Evolutionary conservation across 2,329 filamentous ascomycete species (phyloP), one percentile per base, ranked within the genome.

Genomic region (Zalaria obscura): DNA sequence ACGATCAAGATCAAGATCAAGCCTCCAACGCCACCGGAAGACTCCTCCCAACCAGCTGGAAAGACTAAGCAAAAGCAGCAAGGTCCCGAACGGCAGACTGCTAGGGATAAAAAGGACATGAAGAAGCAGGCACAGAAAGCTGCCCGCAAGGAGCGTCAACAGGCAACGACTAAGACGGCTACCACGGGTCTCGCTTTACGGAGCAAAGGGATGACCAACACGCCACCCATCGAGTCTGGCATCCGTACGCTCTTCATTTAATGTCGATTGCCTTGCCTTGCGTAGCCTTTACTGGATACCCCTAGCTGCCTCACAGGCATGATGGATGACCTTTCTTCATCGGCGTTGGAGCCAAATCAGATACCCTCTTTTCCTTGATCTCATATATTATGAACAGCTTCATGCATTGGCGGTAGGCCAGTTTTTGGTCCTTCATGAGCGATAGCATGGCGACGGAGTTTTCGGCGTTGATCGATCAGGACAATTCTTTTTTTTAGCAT

Each of bases 41-140:
- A 50, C 26, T 33, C 43, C 36, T 40, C 47, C 45, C 45, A 43
- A 9, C 28, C 41, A 25, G 25, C n/a, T 25, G 50, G 50, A 42
- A 59, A 56, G 45, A 56, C 57, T 4, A 45, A 50, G 25, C 56
- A 57, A 35, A 52, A 50, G 36, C 58, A 62, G 44, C 48, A 46
- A 25, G 61, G 59, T 25, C 58, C 60, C 32, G 48, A 49, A 36
- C 56, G 57, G 28, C 44, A 53, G 9, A 52, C 52, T n/a, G 57
- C 61, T 26, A 50, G 60, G 39, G 58, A 62, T 26, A 54, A 52
- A 28, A 61, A 61, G 43, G 57, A 59, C 40, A 57, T 61, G 35
- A 58, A 61, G 47, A 65, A 65, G 54, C 56, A 56, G 40, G 60
- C 60, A 5, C 61, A 64, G 42, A 65, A 65, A 41, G 57, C 60